These are phyloP conservation scores for Phytophthora vignae DNA, from an alignment of 352 stramenopile genomes.

Conservation along the genomic window DNA sequence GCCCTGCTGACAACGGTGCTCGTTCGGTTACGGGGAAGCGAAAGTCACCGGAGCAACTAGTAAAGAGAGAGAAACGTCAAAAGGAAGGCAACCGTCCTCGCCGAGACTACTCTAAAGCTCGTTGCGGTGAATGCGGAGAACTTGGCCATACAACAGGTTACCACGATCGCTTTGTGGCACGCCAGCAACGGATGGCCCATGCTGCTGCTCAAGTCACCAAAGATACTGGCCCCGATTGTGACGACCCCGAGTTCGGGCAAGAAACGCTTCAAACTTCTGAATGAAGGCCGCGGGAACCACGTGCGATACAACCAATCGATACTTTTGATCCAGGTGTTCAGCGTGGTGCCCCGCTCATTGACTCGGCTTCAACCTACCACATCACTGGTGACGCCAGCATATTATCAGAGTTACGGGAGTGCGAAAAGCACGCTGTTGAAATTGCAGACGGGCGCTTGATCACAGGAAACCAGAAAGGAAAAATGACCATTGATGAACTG, in stretches of 20 bases:
- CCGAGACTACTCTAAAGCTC: conserved; percentile 1
- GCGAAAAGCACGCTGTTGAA: conserved; percentile 13
- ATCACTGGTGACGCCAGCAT: neutral
- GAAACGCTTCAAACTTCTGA: neutral
- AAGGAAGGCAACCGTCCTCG: neutral
- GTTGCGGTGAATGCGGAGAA: conserved; percentile 8
- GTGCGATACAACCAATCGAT: neutral
- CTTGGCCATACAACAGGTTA: conserved; percentile 11
- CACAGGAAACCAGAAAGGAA: conserved; percentile 1
- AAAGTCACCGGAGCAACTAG: neutral
- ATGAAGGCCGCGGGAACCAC: conserved; percentile 15
- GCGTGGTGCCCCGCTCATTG: conserved; percentile 12
- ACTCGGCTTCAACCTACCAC: conserved; percentile 15
- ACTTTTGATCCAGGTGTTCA: conserved; percentile 3
- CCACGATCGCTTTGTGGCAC: conserved; percentile 5
- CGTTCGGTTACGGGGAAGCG: neutral
- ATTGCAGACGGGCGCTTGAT: conserved; percentile 4
- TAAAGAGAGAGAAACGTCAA: neutral
- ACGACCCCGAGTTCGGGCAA: neutral
- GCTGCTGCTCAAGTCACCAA: neutral
- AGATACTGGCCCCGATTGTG: no score
- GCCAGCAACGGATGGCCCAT: neutral
- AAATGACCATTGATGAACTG: conserved; percentile 2
- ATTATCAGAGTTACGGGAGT: conserved; percentile 11
- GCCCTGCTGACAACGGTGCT: neutral